These are phyloP conservation scores for Hydrangea macrophylla DNA, from an alignment of 148 eudicot genomes.

Conservation along the genomic window DNA sequence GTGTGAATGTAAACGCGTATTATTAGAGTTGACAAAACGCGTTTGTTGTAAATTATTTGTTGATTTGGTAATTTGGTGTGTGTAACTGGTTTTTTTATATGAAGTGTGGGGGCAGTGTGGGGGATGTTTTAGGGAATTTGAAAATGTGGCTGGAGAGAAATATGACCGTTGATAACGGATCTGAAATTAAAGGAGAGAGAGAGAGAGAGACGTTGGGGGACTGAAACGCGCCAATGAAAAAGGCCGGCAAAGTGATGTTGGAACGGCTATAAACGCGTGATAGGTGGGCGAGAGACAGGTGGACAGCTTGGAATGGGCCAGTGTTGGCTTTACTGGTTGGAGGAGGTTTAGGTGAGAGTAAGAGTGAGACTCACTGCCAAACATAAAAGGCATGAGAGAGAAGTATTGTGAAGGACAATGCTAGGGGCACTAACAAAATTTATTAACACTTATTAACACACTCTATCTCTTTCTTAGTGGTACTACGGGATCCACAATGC, in stretches of 20 bases:
- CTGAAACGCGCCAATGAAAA: background rate
- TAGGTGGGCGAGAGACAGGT: constrained; percentile 5
- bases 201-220: constrained; percentile 6
- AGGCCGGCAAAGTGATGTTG: constrained; percentile 1
- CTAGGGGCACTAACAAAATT: too few relatives aligned
- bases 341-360: background rate
- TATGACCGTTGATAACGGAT: constrained; percentile 15
- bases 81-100: background rate
- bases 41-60: background rate
- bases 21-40: background rate
- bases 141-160: background rate
- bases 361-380: too few relatives aligned
- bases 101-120: background rate
- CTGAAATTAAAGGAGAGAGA: background rate
- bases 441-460: too few relatives aligned
- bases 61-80: background rate
- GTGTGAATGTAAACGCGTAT: background rate
- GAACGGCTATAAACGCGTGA: constrained; percentile 10
- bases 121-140: background rate
- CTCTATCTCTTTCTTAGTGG: too few relatives aligned
- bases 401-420: too few relatives aligned
- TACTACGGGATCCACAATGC: too few relatives aligned
- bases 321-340: background rate
- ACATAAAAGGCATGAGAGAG: too few relatives aligned
- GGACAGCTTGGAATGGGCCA: background rate